These are phyloP conservation scores for Venturia pyrina DNA, from an alignment of 2,329 filamentous ascomycete species.

Conservation along the genomic window DNA sequence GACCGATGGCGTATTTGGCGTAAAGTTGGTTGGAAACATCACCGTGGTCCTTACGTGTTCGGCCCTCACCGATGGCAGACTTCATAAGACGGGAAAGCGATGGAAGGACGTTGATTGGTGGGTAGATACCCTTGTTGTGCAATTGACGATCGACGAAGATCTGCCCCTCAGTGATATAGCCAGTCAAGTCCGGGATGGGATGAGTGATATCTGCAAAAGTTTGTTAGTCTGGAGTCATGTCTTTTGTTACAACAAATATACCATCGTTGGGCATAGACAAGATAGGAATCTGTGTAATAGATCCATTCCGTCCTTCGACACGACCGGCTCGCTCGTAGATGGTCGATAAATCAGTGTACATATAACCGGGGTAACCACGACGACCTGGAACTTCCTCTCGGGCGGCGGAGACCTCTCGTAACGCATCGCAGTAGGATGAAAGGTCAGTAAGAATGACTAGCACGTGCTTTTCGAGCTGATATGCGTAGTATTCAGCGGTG, in stretches of 20 bases:
- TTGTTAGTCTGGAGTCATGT: background rate
- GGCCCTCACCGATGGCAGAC: conserved; percentile 94
- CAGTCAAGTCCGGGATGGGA: conserved; percentile 95
- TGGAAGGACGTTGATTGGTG: conserved; percentile 95
- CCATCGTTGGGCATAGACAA: conserved; percentile 99
- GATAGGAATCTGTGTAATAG: conserved; percentile 98
- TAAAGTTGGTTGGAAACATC: conserved; percentile 99
- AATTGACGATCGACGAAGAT: conserved; percentile 94
- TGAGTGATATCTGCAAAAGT: conserved; percentile 71
- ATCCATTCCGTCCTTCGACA: conserved; percentile 93
- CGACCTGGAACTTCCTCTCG: conserved; percentile 98
- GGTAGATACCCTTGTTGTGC: conserved; percentile 95
- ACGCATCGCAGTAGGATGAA: conserved; percentile 94
- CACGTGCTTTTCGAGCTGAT: conserved; percentile 99
- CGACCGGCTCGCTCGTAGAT: conserved; percentile 99
- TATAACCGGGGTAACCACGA: conserved; percentile 99
- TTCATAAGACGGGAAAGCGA: conserved; percentile 99
- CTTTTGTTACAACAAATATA: conserved; percentile 23
- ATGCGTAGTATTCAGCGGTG: conserved; percentile 98
- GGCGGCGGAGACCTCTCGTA: conserved; percentile 95
- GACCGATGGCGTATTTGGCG: conserved; percentile 98
- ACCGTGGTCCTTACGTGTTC: conserved; percentile 92
- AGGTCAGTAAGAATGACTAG: conserved; percentile 97
- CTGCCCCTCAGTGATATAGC: conserved; percentile 98
- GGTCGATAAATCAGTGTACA: conserved; percentile 99